Evolutionary conservation across 176 grass and related monocot species (phyloP).

Genomic region (Alopecurus myosuroides): DNA sequence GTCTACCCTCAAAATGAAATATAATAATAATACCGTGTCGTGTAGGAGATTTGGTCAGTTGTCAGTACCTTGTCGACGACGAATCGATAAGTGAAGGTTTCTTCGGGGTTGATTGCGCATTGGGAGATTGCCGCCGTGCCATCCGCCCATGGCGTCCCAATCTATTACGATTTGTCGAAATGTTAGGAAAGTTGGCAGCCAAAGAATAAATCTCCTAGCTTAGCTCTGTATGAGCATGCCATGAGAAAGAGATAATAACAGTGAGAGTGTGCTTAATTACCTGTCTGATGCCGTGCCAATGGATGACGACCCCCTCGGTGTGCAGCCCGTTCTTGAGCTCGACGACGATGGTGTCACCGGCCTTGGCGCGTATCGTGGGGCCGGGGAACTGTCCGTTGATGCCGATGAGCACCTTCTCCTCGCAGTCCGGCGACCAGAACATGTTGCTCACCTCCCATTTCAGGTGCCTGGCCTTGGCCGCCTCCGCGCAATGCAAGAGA

Average conservation of each 20-base stretch:
- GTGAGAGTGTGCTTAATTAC: background rate
- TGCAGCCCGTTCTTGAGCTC: slow-evolving; percentile 61
- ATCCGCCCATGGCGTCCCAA: slow-evolving; percentile 85
- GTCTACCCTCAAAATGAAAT: no score
- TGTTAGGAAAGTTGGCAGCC: background rate
- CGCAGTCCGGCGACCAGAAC: slow-evolving; percentile 72
- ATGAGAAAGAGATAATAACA: background rate
- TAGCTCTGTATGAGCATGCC: background rate
- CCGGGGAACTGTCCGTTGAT: slow-evolving; percentile 83
- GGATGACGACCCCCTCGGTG: slow-evolving; percentile 81
- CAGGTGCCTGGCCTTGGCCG: slow-evolving; percentile 40
- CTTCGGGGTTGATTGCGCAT: slow-evolving; percentile 84
- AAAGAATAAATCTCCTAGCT: background rate
- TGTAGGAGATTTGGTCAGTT: background rate
- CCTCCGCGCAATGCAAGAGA: slow-evolving; percentile 17
- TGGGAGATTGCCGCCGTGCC: slow-evolving; percentile 87
- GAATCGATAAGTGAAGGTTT: slow-evolving; percentile 70
- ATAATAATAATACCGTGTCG: no score
- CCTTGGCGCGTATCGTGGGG: slow-evolving; percentile 49
- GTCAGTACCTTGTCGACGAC: slow-evolving; percentile 49
- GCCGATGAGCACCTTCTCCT: slow-evolving; percentile 49
- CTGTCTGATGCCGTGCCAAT: slow-evolving; percentile 86
- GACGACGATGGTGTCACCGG: slow-evolving; percentile 58
- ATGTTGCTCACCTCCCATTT: slow-evolving; percentile 72
- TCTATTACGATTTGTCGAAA: slow-evolving; percentile 17